These are phyloP conservation scores for Dactylellina parvicollis DNA, from an alignment of 2,329 filamentous ascomycete species.

Conservation along the genomic window DNA sequence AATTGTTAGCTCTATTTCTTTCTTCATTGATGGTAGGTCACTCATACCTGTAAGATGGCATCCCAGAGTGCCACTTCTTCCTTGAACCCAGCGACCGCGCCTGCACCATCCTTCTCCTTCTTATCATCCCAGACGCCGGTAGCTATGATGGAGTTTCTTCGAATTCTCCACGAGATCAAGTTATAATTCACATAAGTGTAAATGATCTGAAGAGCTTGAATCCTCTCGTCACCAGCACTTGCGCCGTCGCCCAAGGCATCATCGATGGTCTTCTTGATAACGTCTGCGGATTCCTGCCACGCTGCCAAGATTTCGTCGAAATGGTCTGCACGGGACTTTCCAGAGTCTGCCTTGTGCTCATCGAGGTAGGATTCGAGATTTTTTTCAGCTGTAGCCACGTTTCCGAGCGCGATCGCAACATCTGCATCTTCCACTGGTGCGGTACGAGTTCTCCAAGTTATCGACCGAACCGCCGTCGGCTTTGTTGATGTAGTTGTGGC, in stretches of 20 bases:
- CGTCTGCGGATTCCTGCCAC: conserved; percentile 92
- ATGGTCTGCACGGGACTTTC: conserved; percentile 78
- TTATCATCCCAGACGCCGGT: conserved; percentile 63
- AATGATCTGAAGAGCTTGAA: conserved; percentile 93
- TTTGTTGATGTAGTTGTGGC: conserved; percentile 69
- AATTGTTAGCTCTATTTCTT: neutral
- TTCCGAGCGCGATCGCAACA: conserved; percentile 83
- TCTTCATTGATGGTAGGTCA: neutral
- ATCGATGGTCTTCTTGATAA: conserved; percentile 90
- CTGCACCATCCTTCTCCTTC: conserved; percentile 67
- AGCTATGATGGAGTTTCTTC: conserved; percentile 87
- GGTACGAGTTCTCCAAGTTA: conserved; percentile 85
- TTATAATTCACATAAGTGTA: conserved; percentile 93
- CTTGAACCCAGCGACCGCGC: conserved; percentile 67
- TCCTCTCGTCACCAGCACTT: conserved; percentile 80
- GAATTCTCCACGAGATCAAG: conserved; percentile 92
- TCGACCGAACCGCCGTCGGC: conserved; percentile 63
- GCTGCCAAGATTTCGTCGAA: conserved; percentile 92
- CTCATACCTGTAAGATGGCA: conserved; percentile 66
- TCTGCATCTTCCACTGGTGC: conserved; percentile 92
- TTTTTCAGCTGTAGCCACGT: conserved; percentile 69
- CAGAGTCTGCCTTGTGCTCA: conserved; percentile 51
- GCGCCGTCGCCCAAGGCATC: conserved; percentile 79
- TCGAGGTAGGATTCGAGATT: conserved; percentile 55
- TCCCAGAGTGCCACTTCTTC: conserved; percentile 92